Evolutionary conservation across 2,329 filamentous ascomycete genomes (phyloP).

Genomic region (Aureobasidium melanogenum): DNA sequence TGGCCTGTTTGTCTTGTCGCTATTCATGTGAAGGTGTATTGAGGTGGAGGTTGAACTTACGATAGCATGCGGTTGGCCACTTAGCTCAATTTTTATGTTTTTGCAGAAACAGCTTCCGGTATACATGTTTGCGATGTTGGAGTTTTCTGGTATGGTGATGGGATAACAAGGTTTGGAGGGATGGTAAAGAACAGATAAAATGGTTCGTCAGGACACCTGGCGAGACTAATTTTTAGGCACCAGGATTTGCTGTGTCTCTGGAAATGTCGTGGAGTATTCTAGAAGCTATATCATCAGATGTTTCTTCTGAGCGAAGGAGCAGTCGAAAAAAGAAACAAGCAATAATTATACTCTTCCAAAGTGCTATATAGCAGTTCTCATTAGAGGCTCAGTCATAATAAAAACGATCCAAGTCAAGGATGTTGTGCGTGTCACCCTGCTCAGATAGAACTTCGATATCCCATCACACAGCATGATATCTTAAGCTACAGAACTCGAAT

Average conservation of each 20-base stretch:
- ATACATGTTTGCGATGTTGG: constrained; percentile 20
- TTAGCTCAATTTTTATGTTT: constrained; percentile 39
- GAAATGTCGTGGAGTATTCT: neutral
- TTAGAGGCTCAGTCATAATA: no score
- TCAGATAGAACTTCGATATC: no score
- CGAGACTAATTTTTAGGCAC: neutral
- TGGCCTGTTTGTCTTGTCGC: constrained; percentile 27
- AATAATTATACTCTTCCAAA: no score
- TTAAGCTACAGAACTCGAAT: no score
- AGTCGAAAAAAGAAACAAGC: no score
- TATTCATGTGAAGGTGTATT: constrained; percentile 21
- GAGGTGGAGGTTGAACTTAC: constrained; percentile 23
- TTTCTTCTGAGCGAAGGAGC: no score
- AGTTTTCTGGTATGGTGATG: neutral
- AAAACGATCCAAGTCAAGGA: no score
- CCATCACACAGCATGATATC: no score
- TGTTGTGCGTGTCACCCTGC: no score
- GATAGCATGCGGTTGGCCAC: constrained; percentile 37
- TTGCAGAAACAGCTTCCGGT: constrained; percentile 43
- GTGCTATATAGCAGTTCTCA: no score
- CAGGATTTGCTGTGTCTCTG: neutral
- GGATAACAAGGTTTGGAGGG: neutral
- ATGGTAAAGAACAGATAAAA: neutral
- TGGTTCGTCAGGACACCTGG: neutral
- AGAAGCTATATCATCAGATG: neutral